Evolutionary conservation across 1,284 basidiomycete species (phyloP), one percentile per base, ranked within the genome.

Genomic region (Leccinum ponderosum): DNA sequence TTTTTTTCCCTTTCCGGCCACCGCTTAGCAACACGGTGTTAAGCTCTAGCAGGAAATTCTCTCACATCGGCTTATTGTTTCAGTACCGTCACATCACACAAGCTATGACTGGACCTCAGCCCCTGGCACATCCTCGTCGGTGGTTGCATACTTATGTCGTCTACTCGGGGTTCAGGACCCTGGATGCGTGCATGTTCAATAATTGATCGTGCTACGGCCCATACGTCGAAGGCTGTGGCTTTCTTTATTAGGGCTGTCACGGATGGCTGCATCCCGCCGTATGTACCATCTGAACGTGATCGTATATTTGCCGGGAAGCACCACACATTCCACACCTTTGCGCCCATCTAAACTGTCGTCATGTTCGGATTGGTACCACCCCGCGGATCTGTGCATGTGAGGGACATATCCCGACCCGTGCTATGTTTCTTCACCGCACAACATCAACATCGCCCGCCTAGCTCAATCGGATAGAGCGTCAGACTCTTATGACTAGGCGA

Each of bases 381-480:
- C 20, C 47, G 47, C 22, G 47, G 22, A 48, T 22, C 47, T n/a
- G n/a, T n/a, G n/a, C n/a, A n/a, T 25, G 22, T 14, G 47, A 48
- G 20, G n/a, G 7, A 48, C 22, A 22, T 48, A 25, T 48, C 22
- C 47, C 47, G 47, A 48, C 47, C 8, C 25, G 12, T 8, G 47
- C 14, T 48, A 48, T 48, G 22, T 14, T 25, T 48, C 22, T 48
- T 7, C 47, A 25, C 22, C 15, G 9, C 12, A 8, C 20, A 8
- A 25, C 7, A 14, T 12, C 1, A 6, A 1, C 2, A 51, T 35
- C n/a, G 86, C 86, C 87, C 83, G 87, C 86, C 86, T 89, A 89
- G 87, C 87, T 90, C 87, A 89, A 89, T 90, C 85, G 87, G 87
- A 86, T 87, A 90, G 88, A 90, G 87, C 87, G 85, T 89, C 88